Base-by-base conservation (phyloP, 2,329 filamentous ascomycete genomes). In the Diaporthe humulicola region DNA sequence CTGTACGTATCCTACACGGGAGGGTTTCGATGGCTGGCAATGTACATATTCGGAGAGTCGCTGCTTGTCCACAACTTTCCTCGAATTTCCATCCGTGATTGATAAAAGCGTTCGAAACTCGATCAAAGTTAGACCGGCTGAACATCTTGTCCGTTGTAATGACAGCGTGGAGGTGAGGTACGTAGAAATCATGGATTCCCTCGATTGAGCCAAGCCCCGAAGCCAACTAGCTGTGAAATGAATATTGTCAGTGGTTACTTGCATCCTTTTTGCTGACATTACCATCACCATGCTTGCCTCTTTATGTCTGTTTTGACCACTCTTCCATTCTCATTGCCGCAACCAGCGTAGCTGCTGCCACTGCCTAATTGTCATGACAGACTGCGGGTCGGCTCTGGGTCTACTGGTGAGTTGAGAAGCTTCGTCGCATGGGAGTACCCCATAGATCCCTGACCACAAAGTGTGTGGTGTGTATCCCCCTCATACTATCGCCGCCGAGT, bases 391-490 rank as follows among this genome's bases (percentile, higher is more conserved):
- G 17, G 17, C 10, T 30, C 28, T n/a, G 10, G 28, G 15, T 45
- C 14, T 36, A 6, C 10, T 33, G 9, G 10, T 19, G 8, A 30
- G 17, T 30, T 5, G 25, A 8, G 2, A 2, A 25, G n/a, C n/a
- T 17, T 60, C 36, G 22, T 40, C 12, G 12, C 3, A 3, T 17
- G 14, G 38, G 17, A 17, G 6, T 3, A 19, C 9, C 42, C 1
- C n/a, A 42, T 19, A 9, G 36, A 28, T 22, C 6, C 22, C 4
- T 45, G 25, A 15, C 45, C 2, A 8, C 28, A 12, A 2, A 22
- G 2, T 10, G 3, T 60, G 5, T 2, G 1, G 1, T n/a, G n/a
- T 28, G 25, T 14, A 12, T 12, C 3, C 15, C 2, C 17, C 3
- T 8, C 10, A 8, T 0, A 64, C 25, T 64, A 64, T 48, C 33